Conservation (phyloP, 805 yeast species). For the Danielozyma ontarioensis region DNA sequence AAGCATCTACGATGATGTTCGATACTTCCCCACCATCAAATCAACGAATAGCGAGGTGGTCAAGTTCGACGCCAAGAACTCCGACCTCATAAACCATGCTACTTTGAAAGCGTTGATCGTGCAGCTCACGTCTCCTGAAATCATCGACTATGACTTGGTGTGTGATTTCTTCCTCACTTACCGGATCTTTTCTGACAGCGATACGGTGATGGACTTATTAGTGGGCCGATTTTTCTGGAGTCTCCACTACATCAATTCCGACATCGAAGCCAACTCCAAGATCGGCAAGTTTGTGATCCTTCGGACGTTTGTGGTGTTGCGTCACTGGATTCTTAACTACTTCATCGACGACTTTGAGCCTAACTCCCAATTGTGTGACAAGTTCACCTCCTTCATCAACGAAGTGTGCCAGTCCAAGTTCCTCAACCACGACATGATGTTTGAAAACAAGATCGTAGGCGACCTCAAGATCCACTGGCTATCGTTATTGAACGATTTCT, state of each 20-base stretch:
- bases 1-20: slow-evolving; percentile 30
- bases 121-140: slow-evolving; percentile 64
- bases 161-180: slow-evolving; percentile 86
- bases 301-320: slow-evolving; percentile 77
- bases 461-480: slow-evolving; percentile 42
- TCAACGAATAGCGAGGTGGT: slow-evolving; percentile 17
- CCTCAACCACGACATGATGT: slow-evolving; percentile 21
- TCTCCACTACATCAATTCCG: slow-evolving; percentile 36
- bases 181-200: slow-evolving; percentile 61
- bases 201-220: slow-evolving; percentile 55
- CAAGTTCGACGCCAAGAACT: slow-evolving; percentile 29
- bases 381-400: slow-evolving; percentile 44
- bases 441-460: slow-evolving; percentile 30
- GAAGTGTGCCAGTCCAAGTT: slow-evolving; percentile 34
- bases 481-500: slow-evolving; percentile 26
- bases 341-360: slow-evolving; percentile 70
- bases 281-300: slow-evolving; percentile 65
- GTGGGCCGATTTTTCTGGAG: slow-evolving; percentile 72
- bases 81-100: slow-evolving; percentile 30
- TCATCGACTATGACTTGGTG: slow-evolving; percentile 70
- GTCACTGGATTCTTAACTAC: slow-evolving; percentile 89
- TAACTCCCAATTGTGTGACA: slow-evolving; percentile 28
- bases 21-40: slow-evolving; percentile 28
- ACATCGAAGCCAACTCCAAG: slow-evolving; percentile 19
- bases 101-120: slow-evolving; percentile 47